Evolutionary conservation across 2,329 filamentous ascomycete species (phyloP), one percentile per base, ranked within the genome.

Genomic region (Stemphylium lycopersici): DNA sequence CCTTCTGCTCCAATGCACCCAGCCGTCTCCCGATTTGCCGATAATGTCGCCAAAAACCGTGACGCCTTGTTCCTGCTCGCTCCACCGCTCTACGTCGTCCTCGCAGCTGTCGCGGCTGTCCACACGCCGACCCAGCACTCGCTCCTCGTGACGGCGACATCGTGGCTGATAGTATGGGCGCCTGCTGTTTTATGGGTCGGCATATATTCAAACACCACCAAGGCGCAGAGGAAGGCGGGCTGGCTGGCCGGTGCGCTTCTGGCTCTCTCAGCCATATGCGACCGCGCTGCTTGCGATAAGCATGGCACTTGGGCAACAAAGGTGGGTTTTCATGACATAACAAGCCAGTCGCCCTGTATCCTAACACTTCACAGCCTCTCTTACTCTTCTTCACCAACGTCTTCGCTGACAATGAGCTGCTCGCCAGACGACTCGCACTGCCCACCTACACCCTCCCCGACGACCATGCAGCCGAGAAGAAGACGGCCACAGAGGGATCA

Each of bases 261-360:
- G 33, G 77, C 75, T 10, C 61, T 81, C 44, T 70, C 76, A 20
- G 68, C 70, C 34, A 67, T 80, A 33, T 80, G 78, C 67, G 78
- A 80, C 57, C 62, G 78, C 48, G 73, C 72, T 16, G 75, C 77
- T n/a, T 73, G 74, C 58, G 76, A 79, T 56, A 74, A 73, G 46
- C 68, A 74, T 55, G 76, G 74, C 36, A 72, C 78, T n/a, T 76
- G 77, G 73, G 76, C 76, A 69, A 76, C 75, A 18, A 79, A 81
- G 76, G 79, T 80, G 63, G 38, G 18, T 43, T 11, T 18, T 38
- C n/a, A n/a, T 38, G 26, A 16, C 6, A 43, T 2, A 22, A 15
- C 5, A 1, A 24, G 3, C 13, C 22, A 10, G 2, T 4, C 4
- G 10, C 2, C 2, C 22, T n/a, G 6, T 32, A 20, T 37, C 36